phyloP scores from a whole-genome alignment of 768 basidiomycete species.

The Mycena floridula region DNA sequence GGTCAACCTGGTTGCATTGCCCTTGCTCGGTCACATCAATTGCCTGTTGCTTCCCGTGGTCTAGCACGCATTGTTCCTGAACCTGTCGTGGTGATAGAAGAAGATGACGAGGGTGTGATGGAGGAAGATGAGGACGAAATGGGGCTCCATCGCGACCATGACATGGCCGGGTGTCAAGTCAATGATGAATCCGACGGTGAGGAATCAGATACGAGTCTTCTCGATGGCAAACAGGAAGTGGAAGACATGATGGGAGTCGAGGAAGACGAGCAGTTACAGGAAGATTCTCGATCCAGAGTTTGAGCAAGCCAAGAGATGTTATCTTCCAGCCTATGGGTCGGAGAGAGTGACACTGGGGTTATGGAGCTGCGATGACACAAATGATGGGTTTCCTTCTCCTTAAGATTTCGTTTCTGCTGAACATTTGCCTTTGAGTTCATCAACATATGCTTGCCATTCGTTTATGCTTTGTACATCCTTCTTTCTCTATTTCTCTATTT shows the following conservation, averaged over 20 bases:
- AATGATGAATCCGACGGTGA: conserved; percentile 23
- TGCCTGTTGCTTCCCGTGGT: conserved; percentile 17
- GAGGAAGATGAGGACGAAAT: conserved; percentile 44
- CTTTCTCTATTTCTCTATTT: too few relatives aligned
- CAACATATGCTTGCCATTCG: too few relatives aligned
- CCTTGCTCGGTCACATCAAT: conserved; percentile 12
- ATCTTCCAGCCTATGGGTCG: too few relatives aligned
- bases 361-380: too few relatives aligned
- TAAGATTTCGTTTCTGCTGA: too few relatives aligned
- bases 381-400: too few relatives aligned
- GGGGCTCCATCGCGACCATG: conserved; percentile 5
- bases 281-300: conserved; percentile 31
- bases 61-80: conserved; percentile 39
- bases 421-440: too few relatives aligned
- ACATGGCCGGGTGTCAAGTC: neutral
- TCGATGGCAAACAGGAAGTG: conserved; percentile 49
- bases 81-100: conserved; percentile 33
- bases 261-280: conserved; percentile 36
- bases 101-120: conserved; percentile 28
- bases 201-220: conserved; percentile 35
- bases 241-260: conserved; percentile 58
- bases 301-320: too few relatives aligned
- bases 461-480: too few relatives aligned
- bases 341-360: too few relatives aligned
- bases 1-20: conserved; percentile 26